Evolutionary conservation across 2,329 filamentous ascomycete species (phyloP).

Genomic region (Calonectria multiphialidica): DNA sequence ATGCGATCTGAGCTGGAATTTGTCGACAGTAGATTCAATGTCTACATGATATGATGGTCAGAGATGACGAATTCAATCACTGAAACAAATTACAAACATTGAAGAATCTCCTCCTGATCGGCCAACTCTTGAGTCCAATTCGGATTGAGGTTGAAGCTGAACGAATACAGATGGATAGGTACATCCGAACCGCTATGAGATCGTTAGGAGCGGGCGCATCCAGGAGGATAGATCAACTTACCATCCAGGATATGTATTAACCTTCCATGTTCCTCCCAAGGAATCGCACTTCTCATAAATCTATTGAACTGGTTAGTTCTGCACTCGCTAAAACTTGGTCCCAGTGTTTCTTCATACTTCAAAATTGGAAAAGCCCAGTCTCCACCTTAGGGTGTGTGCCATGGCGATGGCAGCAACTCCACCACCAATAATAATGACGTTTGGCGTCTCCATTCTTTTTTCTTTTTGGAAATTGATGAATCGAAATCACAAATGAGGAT

Average conservation of each 20-base stretch:
- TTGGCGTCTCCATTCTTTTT: too few species aligned
- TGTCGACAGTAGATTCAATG: constrained; percentile 1
- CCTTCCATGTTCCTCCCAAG: constrained; percentile 35
- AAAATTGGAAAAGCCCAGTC: constrained; percentile 21
- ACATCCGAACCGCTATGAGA: constrained; percentile 33
- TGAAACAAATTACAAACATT: too few species aligned
- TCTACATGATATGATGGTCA: too few species aligned
- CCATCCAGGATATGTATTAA: constrained; percentile 33
- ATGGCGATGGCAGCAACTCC: constrained; percentile 22
- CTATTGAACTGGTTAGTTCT: too few species aligned
- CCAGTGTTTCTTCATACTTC: too few species aligned
- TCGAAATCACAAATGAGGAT: too few species aligned
- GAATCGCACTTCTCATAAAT: constrained; percentile 33
- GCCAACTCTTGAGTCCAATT: constrained; percentile 52
- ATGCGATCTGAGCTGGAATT: not conserved
- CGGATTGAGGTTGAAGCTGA: constrained; percentile 55
- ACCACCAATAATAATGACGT: constrained; percentile 17
- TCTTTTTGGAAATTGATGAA: too few species aligned
- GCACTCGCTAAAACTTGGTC: too few species aligned
- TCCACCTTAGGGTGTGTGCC: constrained; percentile 19
- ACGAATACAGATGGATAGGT: constrained; percentile 52
- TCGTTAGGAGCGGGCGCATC: too few species aligned
- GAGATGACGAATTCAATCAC: too few species aligned
- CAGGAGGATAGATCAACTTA: too few species aligned
- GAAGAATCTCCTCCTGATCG: constrained; percentile 50